Evolutionary conservation across 441 rosid genomes (phyloP).

Genomic region (Macaranga tanarius): DNA sequence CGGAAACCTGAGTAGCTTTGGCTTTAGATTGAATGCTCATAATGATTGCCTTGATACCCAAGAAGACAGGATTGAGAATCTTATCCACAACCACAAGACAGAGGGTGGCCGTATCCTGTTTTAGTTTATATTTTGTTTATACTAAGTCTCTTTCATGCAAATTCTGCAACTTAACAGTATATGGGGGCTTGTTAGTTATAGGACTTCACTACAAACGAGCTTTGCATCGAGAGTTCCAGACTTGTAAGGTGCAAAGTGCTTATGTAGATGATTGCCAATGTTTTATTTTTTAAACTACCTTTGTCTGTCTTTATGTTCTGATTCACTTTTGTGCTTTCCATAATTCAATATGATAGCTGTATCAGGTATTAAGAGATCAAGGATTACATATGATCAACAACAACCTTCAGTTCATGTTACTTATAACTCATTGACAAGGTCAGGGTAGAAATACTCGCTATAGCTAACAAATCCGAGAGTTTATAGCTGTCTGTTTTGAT

Average conservation of each 20-base stretch:
- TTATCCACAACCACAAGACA: constrained; percentile 27
- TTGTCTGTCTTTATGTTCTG: constrained; percentile 13
- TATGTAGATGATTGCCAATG: background rate
- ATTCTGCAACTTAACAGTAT: constrained; percentile 8
- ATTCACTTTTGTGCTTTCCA: constrained; percentile 41
- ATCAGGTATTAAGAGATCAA: constrained; percentile 63
- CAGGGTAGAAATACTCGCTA: constrained; percentile 32
- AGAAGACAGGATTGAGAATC: constrained; percentile 25
- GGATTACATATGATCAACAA: constrained; percentile 45
- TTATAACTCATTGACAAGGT: constrained; percentile 79
- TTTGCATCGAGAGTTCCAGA: constrained; percentile 16
- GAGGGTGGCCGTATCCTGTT: constrained; percentile 63
- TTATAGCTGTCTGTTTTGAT: constrained; percentile 18
- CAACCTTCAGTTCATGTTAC: constrained; percentile 72
- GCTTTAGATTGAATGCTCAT: constrained; percentile 27
- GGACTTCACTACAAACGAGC: constrained; percentile 7
- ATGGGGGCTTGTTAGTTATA: background rate
- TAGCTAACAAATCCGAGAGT: constrained; percentile 22
- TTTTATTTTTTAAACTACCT: constrained; percentile 2
- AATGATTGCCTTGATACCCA: constrained; percentile 32
- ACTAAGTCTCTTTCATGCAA: constrained; percentile 17
- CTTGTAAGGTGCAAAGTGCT: constrained; percentile 7
- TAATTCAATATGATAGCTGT: constrained; percentile 54
- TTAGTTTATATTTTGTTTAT: constrained; percentile 21
- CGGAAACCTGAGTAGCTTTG: constrained; percentile 32